Evolutionary conservation across 2,329 filamentous ascomycete genomes (phyloP).

Genomic region (Talaromyces atroroseus): DNA sequence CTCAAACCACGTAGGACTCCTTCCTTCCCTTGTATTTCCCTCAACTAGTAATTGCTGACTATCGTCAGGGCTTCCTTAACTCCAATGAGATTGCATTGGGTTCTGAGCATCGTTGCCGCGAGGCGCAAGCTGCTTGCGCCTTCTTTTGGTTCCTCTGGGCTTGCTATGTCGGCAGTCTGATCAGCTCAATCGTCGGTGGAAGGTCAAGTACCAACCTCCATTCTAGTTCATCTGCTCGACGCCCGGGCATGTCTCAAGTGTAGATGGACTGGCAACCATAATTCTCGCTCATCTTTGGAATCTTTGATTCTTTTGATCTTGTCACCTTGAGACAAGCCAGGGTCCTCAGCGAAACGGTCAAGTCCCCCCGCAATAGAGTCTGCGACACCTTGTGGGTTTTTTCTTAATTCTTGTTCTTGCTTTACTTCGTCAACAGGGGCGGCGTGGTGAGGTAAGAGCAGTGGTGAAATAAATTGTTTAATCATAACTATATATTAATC

Average conservation of each 20-base stretch:
- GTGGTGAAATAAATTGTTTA: not conserved
- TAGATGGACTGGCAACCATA: slow-evolving; percentile 20
- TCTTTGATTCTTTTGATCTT: too few species aligned
- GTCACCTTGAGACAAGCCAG: not conserved
- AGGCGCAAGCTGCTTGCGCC: slow-evolving; percentile 46
- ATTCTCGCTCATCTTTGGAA: too few species aligned
- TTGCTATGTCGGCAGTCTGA: slow-evolving; percentile 37
- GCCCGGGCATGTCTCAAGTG: slow-evolving; percentile 43
- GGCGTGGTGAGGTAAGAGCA: not conserved
- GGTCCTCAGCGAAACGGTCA: not conserved
- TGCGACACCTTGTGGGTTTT: not conserved
- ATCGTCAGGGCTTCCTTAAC: slow-evolving; percentile 32
- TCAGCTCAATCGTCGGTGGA: slow-evolving; percentile 35
- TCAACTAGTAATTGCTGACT: not conserved
- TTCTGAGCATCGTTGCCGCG: slow-evolving; percentile 43
- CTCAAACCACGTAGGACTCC: slow-evolving; percentile 37
- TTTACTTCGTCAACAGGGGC: not conserved
- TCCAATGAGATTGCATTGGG: slow-evolving; percentile 44
- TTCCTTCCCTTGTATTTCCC: not conserved
- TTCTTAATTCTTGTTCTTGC: not conserved
- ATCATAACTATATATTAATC: slow-evolving; percentile 1
- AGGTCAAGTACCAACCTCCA: slow-evolving; percentile 32
- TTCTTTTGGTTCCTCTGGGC: slow-evolving; percentile 50
- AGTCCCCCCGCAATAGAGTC: not conserved
- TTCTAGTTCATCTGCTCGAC: slow-evolving; percentile 27